Percentiles rank a stretch among this genome's conserved stretches.
Conservation (phyloP, 2,329 filamentous ascomycete genomes). For the Phialophora verrucosa region DNA sequence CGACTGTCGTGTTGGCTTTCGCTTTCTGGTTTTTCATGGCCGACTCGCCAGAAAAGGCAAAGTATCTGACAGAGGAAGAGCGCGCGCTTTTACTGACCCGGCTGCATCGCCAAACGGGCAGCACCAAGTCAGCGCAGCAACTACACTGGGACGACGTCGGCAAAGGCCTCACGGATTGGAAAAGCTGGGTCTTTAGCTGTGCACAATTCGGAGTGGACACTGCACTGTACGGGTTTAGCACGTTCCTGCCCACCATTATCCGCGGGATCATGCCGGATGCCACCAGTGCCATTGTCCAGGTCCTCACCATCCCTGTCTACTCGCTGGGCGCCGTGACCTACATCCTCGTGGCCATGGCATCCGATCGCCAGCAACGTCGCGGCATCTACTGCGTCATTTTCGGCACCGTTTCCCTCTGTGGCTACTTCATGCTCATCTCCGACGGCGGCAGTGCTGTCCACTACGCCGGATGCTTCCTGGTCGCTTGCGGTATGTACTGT, state of each 20-base stretch:
- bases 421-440: slow-evolving; percentile 71
- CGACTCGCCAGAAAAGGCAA: slow-evolving; percentile 52
- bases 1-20: slow-evolving; percentile 51
- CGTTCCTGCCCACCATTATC: slow-evolving; percentile 80
- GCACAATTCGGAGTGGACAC: slow-evolving; percentile 73
- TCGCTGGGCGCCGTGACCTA: slow-evolving; percentile 72
- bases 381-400: slow-evolving; percentile 69
- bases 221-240: slow-evolving; percentile 76
- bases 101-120: slow-evolving; percentile 56
- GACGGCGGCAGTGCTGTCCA: slow-evolving; percentile 65
- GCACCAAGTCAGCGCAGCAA: slow-evolving; percentile 55
- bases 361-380: slow-evolving; percentile 69
- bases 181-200: slow-evolving; percentile 60
- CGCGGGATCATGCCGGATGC: slow-evolving; percentile 60
- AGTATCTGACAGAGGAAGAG: slow-evolving; percentile 51
- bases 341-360: slow-evolving; percentile 68
- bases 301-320: slow-evolving; percentile 79
- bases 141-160: slow-evolving; percentile 68
- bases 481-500: slow-evolving; percentile 73
- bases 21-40: slow-evolving; percentile 51
- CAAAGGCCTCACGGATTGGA: slow-evolving; percentile 74
- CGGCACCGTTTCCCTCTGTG: slow-evolving; percentile 66
- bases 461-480: slow-evolving; percentile 76
- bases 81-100: slow-evolving; percentile 60
- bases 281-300: slow-evolving; percentile 68